Conservation (phyloP, 306 rosid genomes). For the Herpetospermum pedunculosum region DNA sequence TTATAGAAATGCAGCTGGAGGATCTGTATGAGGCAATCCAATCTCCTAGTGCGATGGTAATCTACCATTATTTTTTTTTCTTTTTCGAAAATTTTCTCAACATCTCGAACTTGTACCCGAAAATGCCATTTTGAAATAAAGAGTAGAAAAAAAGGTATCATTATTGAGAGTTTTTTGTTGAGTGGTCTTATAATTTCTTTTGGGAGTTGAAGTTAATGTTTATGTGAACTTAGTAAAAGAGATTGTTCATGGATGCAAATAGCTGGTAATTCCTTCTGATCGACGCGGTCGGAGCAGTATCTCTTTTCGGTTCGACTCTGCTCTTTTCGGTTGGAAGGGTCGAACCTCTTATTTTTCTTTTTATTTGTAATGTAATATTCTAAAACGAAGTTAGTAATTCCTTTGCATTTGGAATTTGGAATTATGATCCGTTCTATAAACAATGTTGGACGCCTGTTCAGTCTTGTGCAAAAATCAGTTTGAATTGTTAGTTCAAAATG, state of each 20-base stretch:
- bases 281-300: too few species aligned
- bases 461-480: background rate
- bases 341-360: background rate
- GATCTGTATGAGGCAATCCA: background rate
- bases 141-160: background rate
- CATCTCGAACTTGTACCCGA: background rate
- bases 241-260: background rate
- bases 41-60: background rate
- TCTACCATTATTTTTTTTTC: background rate
- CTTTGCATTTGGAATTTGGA: background rate
- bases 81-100: background rate
- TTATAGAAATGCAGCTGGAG: constrained; percentile 1
- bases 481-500: background rate
- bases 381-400: background rate
- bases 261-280: background rate
- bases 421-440: background rate
- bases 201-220: background rate
- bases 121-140: background rate
- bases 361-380: background rate
- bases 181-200: background rate
- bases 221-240: background rate
- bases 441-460: background rate
- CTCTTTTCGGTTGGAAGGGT: too few species aligned
- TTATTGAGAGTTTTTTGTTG: background rate
- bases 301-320: too few species aligned